A percentile compares a stretch with the other conserved stretches of the same genome.
These are phyloP conservation scores for Cubamyces sp. DNA, from an alignment of 768 basidiomycete species.

Conservation along the genomic window DNA sequence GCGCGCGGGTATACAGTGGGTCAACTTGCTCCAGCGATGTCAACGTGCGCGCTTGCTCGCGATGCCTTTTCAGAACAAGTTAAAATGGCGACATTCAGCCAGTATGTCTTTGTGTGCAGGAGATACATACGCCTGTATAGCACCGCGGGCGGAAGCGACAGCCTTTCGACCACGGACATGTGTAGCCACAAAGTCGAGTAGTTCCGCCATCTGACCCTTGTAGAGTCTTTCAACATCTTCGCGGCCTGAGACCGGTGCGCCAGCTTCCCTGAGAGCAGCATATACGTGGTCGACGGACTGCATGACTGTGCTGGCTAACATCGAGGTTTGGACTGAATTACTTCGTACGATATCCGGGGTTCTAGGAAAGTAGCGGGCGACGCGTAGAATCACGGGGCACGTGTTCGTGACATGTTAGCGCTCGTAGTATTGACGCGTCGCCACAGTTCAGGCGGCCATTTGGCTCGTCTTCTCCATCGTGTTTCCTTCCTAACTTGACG, in stretches of 20 bases:
- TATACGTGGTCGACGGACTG: background rate
- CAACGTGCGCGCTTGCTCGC: background rate
- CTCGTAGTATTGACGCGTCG: background rate
- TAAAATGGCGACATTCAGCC: background rate
- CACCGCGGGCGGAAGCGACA: background rate
- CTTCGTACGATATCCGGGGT: too few species aligned
- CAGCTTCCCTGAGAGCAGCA: background rate
- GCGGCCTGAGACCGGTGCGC: slow-evolving; percentile 11
- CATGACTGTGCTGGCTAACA: background rate
- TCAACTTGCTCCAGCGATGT: background rate
- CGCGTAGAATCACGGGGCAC: background rate
- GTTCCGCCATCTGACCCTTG: slow-evolving; percentile 22
- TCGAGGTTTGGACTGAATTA: background rate
- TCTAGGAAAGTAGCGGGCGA: too few species aligned
- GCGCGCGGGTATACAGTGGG: slow-evolving; percentile 1
- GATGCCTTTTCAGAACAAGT: slow-evolving; percentile 1
- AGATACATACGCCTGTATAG: slow-evolving; percentile 18
- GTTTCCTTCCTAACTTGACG: too few species aligned
- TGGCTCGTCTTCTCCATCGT: too few species aligned
- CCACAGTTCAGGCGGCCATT: too few species aligned
- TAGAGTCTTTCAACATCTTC: slow-evolving; percentile 20
- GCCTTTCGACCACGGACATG: slow-evolving; percentile 12
- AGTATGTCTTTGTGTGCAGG: background rate
- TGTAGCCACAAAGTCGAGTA: slow-evolving; percentile 15
- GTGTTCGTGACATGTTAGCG: background rate